phyloP scores from a whole-genome alignment of 2,329 filamentous ascomycete genomes.

The Cytospora piceicola region DNA sequence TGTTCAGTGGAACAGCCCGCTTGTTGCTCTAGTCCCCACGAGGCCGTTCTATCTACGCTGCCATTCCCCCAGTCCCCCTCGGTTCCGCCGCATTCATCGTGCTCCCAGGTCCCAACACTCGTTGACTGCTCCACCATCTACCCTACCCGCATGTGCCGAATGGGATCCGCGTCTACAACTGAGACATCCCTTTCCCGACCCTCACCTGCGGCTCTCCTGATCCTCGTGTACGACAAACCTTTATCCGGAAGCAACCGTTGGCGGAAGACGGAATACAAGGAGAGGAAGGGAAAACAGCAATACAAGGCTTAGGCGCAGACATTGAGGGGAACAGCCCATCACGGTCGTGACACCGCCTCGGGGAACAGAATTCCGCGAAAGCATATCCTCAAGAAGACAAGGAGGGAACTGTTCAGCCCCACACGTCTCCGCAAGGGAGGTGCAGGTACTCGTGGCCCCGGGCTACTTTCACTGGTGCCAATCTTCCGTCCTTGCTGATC shows the following conservation, averaged over 20 bases:
- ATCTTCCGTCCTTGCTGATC: conserved; percentile 30
- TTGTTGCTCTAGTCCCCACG: conserved; percentile 28
- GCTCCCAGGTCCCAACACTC: conserved; percentile 13
- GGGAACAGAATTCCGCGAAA: conserved; percentile 18
- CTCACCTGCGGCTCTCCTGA: conserved; percentile 13
- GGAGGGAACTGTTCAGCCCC: conserved; percentile 24
- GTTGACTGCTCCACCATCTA: conserved; percentile 25
- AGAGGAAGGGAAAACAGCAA: conserved; percentile 11
- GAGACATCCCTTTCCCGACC: conserved; percentile 19
- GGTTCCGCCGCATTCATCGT: conserved; percentile 17
- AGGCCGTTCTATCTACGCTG: conserved; percentile 27
- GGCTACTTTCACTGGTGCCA: conserved; percentile 26
- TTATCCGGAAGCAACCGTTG: conserved; percentile 13
- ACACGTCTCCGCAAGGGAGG: conserved; percentile 26
- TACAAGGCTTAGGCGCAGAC: conserved; percentile 21
- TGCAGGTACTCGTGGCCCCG: conserved; percentile 28
- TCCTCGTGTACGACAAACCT: conserved; percentile 15
- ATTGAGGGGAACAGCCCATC: conserved; percentile 19
- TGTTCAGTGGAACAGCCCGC: conserved; percentile 20
- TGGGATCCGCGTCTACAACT: conserved; percentile 24
- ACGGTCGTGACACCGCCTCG: conserved; percentile 11
- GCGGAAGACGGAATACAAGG: conserved; percentile 17
- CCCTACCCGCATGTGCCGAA: conserved; percentile 23
- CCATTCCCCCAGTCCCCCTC: conserved; percentile 16
- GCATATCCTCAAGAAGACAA: conserved; percentile 17